Conservation (phyloP, 2,329 filamentous ascomycete species). For the Cordyceps javanica region DNA sequence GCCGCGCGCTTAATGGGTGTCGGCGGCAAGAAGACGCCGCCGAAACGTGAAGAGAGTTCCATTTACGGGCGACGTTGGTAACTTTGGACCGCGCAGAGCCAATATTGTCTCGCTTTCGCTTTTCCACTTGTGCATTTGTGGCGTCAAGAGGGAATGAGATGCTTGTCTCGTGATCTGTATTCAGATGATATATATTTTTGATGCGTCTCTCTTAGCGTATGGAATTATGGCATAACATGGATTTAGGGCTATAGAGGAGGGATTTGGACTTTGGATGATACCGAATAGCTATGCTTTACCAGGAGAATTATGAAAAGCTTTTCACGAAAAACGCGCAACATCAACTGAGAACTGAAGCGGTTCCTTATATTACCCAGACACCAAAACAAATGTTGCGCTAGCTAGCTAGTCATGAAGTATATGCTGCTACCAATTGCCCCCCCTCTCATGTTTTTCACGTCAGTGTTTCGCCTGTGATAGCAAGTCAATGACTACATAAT, state of each 20-base stretch:
- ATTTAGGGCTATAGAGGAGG: background rate
- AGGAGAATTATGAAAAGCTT: no score
- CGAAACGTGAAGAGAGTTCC: constrained; percentile 29
- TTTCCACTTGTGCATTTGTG: background rate
- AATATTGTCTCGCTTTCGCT: no score
- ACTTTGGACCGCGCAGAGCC: background rate
- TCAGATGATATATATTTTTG: background rate
- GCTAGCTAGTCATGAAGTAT: constrained; percentile 6
- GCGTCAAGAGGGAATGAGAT: background rate
- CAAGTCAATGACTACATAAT: background rate
- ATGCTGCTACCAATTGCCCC: background rate
- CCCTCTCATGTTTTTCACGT: background rate
- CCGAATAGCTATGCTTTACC: no score
- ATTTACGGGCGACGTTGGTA: constrained; percentile 39
- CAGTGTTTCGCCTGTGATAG: background rate
- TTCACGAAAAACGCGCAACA: background rate
- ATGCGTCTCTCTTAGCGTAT: background rate
- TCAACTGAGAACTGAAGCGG: background rate
- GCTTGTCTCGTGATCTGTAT: background rate
- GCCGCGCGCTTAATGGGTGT: constrained; percentile 21
- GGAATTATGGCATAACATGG: background rate
- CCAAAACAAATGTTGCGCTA: constrained; percentile 7
- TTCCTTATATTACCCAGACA: background rate
- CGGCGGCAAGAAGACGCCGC: constrained; percentile 19
- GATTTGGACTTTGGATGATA: background rate